phyloP scores from a whole-genome alignment of 805 yeast genomes.

The Vanderwaltozyma polyspora region DNA sequence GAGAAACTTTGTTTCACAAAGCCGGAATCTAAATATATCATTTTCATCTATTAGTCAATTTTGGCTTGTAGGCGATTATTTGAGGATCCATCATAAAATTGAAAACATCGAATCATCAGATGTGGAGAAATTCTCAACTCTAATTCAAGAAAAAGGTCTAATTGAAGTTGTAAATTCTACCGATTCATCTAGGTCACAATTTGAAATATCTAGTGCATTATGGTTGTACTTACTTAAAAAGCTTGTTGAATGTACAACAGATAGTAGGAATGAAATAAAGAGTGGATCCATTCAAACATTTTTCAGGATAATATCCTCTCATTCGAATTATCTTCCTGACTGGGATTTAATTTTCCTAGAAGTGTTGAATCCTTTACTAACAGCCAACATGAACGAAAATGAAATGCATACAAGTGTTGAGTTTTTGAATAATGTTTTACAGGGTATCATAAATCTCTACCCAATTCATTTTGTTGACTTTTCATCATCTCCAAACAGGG shows the following conservation, averaged over 20 bases:
- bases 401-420: conserved; percentile 43
- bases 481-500: conserved; percentile 3
- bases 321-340: conserved; percentile 43
- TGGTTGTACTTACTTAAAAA: conserved; percentile 57
- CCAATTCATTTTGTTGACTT: conserved; percentile 38
- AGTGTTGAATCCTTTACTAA: conserved; percentile 47
- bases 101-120: conserved; percentile 1
- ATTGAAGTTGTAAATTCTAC: conserved; percentile 17
- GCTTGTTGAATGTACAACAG: conserved; percentile 53
- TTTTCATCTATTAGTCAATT: conserved; percentile 86
- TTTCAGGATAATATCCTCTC: conserved; percentile 69
- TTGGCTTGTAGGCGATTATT: conserved; percentile 81
- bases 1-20: conserved; percentile 59
- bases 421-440: conserved; percentile 47
- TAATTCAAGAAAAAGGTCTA: conserved; percentile 18
- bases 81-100: conserved; percentile 27
- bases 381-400: conserved; percentile 15
- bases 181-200: conserved; percentile 7
- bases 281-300: conserved; percentile 87
- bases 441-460: conserved; percentile 57
- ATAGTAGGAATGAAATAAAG: conserved; percentile 65
- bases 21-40: conserved; percentile 69
- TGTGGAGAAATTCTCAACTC: conserved; percentile 5
- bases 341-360: conserved; percentile 63
- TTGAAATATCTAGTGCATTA: conserved; percentile 30